Conservation (phyloP, 805 yeast genomes). For the Suhomyces canberraensis region DNA sequence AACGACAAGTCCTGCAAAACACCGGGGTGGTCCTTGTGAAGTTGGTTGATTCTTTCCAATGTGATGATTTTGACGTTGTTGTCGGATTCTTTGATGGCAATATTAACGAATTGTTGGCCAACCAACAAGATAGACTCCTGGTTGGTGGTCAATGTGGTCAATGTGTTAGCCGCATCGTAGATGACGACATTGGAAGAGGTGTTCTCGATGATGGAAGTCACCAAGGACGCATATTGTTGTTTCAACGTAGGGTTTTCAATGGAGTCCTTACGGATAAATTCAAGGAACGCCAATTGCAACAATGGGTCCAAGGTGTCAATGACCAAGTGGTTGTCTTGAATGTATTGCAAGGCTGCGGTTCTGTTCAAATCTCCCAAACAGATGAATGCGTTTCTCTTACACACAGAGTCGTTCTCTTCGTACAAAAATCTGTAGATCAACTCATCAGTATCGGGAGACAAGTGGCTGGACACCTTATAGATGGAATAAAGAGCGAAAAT, state of each 20-base stretch:
- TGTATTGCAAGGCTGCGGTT: slow-evolving; percentile 76
- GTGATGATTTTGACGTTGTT: slow-evolving; percentile 92
- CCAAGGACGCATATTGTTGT: slow-evolving; percentile 66
- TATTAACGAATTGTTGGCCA: slow-evolving; percentile 80
- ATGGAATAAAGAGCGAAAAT: slow-evolving; percentile 86
- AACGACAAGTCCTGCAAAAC: slow-evolving; percentile 76
- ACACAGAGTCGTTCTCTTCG: slow-evolving; percentile 87
- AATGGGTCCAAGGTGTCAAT: slow-evolving; percentile 73
- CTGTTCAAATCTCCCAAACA: slow-evolving; percentile 80
- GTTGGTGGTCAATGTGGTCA: slow-evolving; percentile 56
- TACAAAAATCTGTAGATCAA: slow-evolving; percentile 67
- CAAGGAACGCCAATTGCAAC: slow-evolving; percentile 84
- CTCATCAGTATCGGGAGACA: slow-evolving; percentile 95
- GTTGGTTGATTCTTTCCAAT: slow-evolving; percentile 75
- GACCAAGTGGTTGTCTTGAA: slow-evolving; percentile 63
- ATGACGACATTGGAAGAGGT: slow-evolving; percentile 64
- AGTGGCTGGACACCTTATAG: slow-evolving; percentile 75
- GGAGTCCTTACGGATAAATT: slow-evolving; percentile 85
- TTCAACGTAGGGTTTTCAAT: slow-evolving; percentile 58
- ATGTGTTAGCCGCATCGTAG: slow-evolving; percentile 88
- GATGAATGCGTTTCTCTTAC: slow-evolving; percentile 93
- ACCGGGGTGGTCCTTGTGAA: slow-evolving; percentile 75
- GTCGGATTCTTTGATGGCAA: slow-evolving; percentile 91
- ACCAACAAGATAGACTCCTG: slow-evolving; percentile 71
- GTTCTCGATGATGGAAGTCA: slow-evolving; percentile 70